phyloP scores from a whole-genome alignment of 2,329 filamentous ascomycete genomes.

The Nigrospora sphaerica region DNA sequence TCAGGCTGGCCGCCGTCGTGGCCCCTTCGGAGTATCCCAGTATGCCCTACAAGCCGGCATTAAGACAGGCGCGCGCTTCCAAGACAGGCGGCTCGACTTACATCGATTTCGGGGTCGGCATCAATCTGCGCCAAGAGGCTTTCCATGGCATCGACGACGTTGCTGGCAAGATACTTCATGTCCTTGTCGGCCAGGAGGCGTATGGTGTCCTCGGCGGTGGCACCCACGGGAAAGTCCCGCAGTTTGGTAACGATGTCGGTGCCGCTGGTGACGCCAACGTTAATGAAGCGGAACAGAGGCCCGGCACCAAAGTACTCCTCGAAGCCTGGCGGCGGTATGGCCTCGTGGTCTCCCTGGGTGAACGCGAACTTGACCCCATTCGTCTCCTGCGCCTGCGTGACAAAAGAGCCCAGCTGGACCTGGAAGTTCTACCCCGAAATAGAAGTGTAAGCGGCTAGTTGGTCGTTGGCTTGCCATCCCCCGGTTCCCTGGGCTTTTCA shows the following conservation, averaged over 20 bases:
- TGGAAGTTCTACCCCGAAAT: conserved; percentile 5
- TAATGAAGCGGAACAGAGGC: conserved; percentile 6
- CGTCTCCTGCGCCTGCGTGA: background rate
- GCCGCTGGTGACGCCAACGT: conserved; percentile 7
- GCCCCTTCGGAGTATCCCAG: conserved; percentile 7
- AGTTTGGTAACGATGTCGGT: conserved; percentile 3
- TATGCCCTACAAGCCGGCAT: background rate
- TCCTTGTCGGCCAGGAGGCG: conserved; percentile 1
- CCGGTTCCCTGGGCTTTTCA: too few species aligned
- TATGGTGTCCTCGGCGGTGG: conserved; percentile 6
- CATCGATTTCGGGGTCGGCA: conserved; percentile 9
- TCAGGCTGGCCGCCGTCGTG: conserved; percentile 2
- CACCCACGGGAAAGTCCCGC: conserved; percentile 3
- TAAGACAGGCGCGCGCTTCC: background rate
- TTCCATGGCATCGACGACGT: conserved; percentile 1
- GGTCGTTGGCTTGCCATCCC: background rate
- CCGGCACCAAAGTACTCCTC: conserved; percentile 1
- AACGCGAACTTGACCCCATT: background rate
- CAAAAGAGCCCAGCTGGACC: conserved; percentile 4
- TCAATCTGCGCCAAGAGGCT: conserved; percentile 7
- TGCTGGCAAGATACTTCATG: background rate
- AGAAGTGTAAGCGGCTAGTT: background rate
- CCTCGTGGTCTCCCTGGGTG: conserved; percentile 1
- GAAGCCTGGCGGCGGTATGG: background rate
- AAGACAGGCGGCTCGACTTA: background rate